Conservation (phyloP, 106 monocot genomes). For the Acanthochlamys bracteata region DNA sequence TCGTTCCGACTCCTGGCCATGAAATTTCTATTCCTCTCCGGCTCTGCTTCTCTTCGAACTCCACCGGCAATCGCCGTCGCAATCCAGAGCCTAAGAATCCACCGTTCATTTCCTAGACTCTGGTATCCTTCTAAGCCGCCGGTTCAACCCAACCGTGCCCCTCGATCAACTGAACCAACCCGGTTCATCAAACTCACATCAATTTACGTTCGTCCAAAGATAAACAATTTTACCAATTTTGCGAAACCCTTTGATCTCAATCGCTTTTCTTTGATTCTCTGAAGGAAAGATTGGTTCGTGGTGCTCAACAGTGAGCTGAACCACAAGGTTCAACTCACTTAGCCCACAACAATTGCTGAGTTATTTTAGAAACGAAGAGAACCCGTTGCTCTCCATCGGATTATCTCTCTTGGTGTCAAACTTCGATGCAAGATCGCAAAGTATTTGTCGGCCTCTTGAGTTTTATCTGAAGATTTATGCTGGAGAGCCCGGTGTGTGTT, state of each 20-base stretch:
- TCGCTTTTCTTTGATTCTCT: conserved; percentile 33
- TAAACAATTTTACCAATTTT: no score
- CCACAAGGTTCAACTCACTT: background rate
- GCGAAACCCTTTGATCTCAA: conserved; percentile 25
- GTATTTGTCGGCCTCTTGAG: conserved; percentile 28
- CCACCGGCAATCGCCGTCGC: no score
- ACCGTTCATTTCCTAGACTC: no score
- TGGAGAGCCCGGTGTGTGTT: conserved; percentile 66
- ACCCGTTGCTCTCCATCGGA: conserved; percentile 43
- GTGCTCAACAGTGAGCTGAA: conserved; percentile 42
- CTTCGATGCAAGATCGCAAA: conserved; percentile 27
- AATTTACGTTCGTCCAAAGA: no score
- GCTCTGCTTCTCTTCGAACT: no score
- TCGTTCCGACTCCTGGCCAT: no score
- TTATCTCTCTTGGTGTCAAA: conserved; percentile 70
- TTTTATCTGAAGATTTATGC: conserved; percentile 39
- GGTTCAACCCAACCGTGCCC: no score
- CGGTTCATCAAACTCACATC: no score
- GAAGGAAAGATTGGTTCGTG: conserved; percentile 49
- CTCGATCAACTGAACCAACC: no score
- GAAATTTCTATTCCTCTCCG: no score
- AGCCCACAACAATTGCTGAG: conserved; percentile 27
- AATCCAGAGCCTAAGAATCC: no score
- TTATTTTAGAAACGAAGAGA: conserved; percentile 26
- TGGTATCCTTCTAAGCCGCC: no score